A percentile compares a stretch with the other conserved stretches of the same genome.
Evolutionary conservation across 2,329 filamentous ascomycete genomes (phyloP).

Genomic region (Hypoxylon sp.): DNA sequence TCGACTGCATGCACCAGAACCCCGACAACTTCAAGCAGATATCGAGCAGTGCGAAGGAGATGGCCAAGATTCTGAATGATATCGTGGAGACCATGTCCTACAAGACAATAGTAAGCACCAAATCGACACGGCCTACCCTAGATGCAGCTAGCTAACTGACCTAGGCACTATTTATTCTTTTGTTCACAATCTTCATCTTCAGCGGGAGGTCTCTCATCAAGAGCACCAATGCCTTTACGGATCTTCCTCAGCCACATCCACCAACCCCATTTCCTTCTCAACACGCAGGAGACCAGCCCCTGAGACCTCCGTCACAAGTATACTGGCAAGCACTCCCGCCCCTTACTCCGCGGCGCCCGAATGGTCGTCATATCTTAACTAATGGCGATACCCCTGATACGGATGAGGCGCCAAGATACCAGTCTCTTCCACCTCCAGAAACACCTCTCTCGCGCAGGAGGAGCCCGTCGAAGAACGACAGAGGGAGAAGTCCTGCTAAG

Average conservation of each 20-base stretch:
- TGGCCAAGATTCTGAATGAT: conserved; percentile 92
- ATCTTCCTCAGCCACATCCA: conserved; percentile 42
- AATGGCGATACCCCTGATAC: conserved; percentile 59
- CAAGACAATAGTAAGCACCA: conserved; percentile 72
- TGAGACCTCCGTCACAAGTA: conserved; percentile 41
- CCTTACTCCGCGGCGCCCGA: conserved; percentile 47
- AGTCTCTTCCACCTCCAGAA: conserved; percentile 55
- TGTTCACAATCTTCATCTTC: conserved; percentile 49
- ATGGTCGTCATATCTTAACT: conserved; percentile 37
- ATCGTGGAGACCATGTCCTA: conserved; percentile 92
- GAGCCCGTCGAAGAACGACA: conserved; percentile 63
- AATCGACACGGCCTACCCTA: neutral
- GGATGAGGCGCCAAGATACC: conserved; percentile 60
- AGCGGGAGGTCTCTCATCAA: conserved; percentile 51
- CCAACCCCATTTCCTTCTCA: conserved; percentile 41
- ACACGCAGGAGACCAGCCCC: conserved; percentile 36
- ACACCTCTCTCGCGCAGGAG: conserved; percentile 48
- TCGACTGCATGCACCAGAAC: conserved; percentile 87
- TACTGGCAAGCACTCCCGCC: conserved; percentile 50
- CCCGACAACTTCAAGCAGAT: conserved; percentile 82
- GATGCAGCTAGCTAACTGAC: conserved; percentile 32
- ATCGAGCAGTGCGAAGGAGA: conserved; percentile 85
- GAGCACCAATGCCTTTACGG: conserved; percentile 44
- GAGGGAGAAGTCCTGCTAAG: conserved; percentile 52
- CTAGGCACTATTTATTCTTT: conserved; percentile 46